Conservation (phyloP, 345 rosid genomes). For the Bruguiera parviflora region DNA sequence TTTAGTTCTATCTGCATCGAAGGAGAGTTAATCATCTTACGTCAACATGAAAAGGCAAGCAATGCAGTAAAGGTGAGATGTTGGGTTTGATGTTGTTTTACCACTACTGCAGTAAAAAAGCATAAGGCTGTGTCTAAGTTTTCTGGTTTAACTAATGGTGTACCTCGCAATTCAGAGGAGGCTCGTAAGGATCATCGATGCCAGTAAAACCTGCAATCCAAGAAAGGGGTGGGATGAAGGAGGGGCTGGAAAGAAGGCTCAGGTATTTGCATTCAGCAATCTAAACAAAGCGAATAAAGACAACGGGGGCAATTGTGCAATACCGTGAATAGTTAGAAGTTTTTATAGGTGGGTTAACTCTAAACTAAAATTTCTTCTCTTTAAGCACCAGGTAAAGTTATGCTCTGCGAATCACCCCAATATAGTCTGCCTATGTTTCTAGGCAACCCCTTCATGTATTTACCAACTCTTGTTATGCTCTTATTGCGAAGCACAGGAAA, state of each 20-base stretch:
- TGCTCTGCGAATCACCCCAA: too few species aligned
- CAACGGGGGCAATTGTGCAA: too few species aligned
- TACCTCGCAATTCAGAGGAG: constrained; percentile 85
- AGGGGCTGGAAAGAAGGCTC: neutral
- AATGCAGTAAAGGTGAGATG: too few species aligned
- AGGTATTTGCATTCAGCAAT: neutral
- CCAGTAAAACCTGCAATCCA: constrained; percentile 77
- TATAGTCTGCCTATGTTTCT: too few species aligned
- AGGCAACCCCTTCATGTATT: too few species aligned
- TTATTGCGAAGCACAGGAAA: too few species aligned
- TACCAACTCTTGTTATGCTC: too few species aligned
- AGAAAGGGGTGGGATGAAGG: neutral
- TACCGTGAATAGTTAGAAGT: neutral
- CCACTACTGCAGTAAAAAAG: too few species aligned
- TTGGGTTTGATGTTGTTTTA: too few species aligned
- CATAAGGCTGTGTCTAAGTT: too few species aligned
- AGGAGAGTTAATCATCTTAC: neutral
- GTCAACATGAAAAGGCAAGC: neutral
- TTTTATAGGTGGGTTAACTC: neutral
- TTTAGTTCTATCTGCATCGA: constrained; percentile 60
- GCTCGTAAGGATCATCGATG: constrained; percentile 90
- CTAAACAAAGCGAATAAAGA: neutral
- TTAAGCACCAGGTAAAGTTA: too few species aligned
- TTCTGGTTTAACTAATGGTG: constrained; percentile 1
- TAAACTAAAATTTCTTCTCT: too few species aligned